Evolutionary conservation across 768 basidiomycete species (phyloP).

Genomic region (Hygrocybe coccinea): DNA sequence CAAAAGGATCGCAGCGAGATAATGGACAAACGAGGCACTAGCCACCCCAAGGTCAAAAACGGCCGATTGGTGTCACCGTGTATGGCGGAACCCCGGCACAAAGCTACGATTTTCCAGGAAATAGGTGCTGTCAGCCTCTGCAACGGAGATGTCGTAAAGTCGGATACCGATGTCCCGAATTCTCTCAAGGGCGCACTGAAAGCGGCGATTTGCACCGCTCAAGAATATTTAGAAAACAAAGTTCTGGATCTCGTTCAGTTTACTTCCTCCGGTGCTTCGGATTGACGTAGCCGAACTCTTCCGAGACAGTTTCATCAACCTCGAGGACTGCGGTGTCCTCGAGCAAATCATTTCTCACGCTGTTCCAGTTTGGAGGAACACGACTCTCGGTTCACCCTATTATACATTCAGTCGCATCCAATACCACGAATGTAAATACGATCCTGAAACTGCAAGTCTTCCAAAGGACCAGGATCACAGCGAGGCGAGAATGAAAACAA

Average conservation of each 20-base stretch:
- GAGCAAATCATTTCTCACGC: too few species aligned
- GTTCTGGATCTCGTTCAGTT: constrained; percentile 46
- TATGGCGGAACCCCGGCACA: constrained; percentile 26
- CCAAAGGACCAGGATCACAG: too few species aligned
- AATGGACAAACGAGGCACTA: constrained; percentile 18
- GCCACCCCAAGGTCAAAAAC: constrained; percentile 13
- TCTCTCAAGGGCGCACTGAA: constrained; percentile 23
- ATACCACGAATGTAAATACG: too few species aligned
- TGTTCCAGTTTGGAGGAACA: too few species aligned
- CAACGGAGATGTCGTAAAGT: constrained; percentile 28
- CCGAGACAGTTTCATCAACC: constrained; percentile 12
- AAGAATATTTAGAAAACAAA: constrained; percentile 37
- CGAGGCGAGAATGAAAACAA: too few species aligned
- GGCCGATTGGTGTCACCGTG: constrained; percentile 25
- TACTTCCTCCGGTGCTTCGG: constrained; percentile 37
- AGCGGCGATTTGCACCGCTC: constrained; percentile 24
- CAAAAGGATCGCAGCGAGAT: constrained; percentile 21
- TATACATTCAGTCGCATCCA: too few species aligned
- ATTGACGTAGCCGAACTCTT: constrained; percentile 27
- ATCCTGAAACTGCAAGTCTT: too few species aligned
- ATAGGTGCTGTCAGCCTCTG: constrained; percentile 16
- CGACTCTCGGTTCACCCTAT: constrained; percentile 12
- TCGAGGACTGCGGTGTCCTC: constrained; percentile 25
- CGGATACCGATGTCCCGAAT: constrained; percentile 29
- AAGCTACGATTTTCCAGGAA: constrained; percentile 11